These are phyloP conservation scores for Halophytophthora polymorphica DNA, from an alignment of 352 stramenopile genomes.

Conservation along the genomic window DNA sequence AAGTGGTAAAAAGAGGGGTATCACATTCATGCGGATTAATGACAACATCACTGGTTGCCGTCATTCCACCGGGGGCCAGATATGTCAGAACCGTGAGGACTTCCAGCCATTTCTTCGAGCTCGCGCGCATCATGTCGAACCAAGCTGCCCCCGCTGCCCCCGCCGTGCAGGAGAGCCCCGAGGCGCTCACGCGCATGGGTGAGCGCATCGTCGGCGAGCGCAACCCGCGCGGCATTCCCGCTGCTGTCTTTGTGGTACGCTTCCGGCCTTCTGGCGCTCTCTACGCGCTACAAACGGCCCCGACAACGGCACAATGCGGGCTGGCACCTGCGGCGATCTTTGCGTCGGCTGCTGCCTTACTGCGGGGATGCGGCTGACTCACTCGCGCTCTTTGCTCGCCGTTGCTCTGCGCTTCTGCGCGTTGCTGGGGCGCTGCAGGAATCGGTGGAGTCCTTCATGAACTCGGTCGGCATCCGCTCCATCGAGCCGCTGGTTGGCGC, in stretches of 20 bases:
- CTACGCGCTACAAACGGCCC: background rate
- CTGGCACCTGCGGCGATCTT: no score
- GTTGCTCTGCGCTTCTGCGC: background rate
- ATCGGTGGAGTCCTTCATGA: conserved; percentile 70
- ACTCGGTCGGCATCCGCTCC: conserved; percentile 39
- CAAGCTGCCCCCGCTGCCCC: conserved; percentile 23
- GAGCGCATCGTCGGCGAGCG: conserved; percentile 75
- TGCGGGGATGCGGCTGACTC: background rate
- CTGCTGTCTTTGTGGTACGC: conserved; percentile 74
- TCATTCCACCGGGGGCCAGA: no score
- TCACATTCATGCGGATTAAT: no score
- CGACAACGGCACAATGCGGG: no score
- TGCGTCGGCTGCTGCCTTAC: no score
- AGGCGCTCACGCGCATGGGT: conserved; percentile 66
- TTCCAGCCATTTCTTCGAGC: conserved; percentile 22
- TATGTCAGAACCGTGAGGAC: background rate
- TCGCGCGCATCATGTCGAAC: conserved; percentile 17
- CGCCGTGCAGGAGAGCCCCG: conserved; percentile 55
- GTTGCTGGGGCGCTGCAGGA: conserved; percentile 31
- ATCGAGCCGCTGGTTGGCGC: conserved; percentile 79
- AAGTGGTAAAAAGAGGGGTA: no score
- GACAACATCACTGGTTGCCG: no score
- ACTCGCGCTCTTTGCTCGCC: conserved; percentile 2
- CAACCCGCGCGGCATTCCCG: conserved; percentile 76
- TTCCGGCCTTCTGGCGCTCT: background rate